A percentile compares a stretch with the other conserved stretches of the same genome.
These are phyloP conservation scores for Gliomastix tumulicola DNA, from an alignment of 2,329 filamentous ascomycete species.

Conservation along the genomic window DNA sequence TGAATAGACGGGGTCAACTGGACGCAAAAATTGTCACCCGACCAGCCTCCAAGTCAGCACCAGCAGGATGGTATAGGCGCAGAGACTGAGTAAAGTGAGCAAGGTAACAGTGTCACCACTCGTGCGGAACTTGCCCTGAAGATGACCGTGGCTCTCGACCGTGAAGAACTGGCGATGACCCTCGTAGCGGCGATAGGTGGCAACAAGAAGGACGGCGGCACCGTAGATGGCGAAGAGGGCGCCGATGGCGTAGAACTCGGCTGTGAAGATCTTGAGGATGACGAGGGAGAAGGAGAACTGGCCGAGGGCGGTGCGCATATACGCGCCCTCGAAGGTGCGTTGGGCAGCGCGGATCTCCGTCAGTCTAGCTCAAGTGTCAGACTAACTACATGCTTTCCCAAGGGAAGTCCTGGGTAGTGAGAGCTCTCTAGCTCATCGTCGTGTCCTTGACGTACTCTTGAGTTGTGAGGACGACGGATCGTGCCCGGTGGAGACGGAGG, in stretches of 20 bases:
- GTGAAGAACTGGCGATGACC: constrained; percentile 92
- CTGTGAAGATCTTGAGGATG: constrained; percentile 86
- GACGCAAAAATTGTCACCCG: no score
- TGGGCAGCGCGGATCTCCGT: constrained; percentile 93
- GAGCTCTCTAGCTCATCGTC: background rate
- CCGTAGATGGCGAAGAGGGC: constrained; percentile 92
- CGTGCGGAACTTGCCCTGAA: constrained; percentile 51
- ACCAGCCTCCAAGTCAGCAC: constrained; percentile 44
- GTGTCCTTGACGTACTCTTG: constrained; percentile 63
- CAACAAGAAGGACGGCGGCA: constrained; percentile 73
- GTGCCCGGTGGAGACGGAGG: constrained; percentile 72
- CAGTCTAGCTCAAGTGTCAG: constrained; percentile 40
- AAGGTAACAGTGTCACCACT: constrained; percentile 56
- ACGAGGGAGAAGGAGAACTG: constrained; percentile 95
- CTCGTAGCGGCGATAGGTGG: constrained; percentile 79
- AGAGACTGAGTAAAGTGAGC: constrained; percentile 48
- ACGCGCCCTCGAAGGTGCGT: constrained; percentile 94
- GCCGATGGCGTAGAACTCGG: constrained; percentile 95
- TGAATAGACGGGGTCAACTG: no score
- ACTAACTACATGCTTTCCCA: background rate
- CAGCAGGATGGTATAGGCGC: constrained; percentile 50
- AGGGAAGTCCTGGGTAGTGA: background rate
- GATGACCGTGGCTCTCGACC: constrained; percentile 18
- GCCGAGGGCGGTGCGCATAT: constrained; percentile 86
- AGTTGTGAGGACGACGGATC: constrained; percentile 70